Conservation (phyloP, 768 basidiomycete species). For the Pleurotus eryngii region DNA sequence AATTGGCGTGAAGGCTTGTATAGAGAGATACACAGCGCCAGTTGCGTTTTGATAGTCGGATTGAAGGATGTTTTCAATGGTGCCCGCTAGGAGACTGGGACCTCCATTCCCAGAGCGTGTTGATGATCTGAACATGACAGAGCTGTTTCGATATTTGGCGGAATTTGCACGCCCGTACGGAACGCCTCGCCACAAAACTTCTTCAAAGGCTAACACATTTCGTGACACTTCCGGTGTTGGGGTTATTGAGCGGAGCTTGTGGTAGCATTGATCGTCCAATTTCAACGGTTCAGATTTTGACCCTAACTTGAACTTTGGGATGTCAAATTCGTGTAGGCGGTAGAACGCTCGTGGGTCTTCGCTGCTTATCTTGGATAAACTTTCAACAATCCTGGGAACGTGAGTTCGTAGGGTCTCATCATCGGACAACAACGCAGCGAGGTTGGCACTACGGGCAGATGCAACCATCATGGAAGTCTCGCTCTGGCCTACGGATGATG, state of each 20-base stretch:
- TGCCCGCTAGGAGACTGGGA: not conserved
- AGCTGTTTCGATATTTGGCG: conserved; percentile 7
- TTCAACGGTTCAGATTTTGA: not conserved
- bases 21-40: conserved; percentile 1
- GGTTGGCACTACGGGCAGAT: conserved; percentile 10
- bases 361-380: conserved; percentile 8
- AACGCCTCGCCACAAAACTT: conserved; percentile 10
- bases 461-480: conserved; percentile 15
- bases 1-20: not conserved
- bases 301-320: not conserved
- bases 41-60: not conserved
- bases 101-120: not conserved
- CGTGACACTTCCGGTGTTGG: not conserved
- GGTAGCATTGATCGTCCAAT: not conserved
- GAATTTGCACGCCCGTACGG: conserved; percentile 10
- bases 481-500: conserved; percentile 6
- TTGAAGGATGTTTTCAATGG: conserved; percentile 9
- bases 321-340: conserved; percentile 7
- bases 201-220: not conserved
- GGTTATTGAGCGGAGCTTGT: not conserved
- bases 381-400: conserved; percentile 7
- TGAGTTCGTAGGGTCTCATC: not conserved
- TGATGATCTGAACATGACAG: conserved; percentile 9
- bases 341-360: conserved; percentile 15
- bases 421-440: conserved; percentile 12